Conservation (phyloP, 2,329 filamentous ascomycete species). For the Apiospora koreana region DNA sequence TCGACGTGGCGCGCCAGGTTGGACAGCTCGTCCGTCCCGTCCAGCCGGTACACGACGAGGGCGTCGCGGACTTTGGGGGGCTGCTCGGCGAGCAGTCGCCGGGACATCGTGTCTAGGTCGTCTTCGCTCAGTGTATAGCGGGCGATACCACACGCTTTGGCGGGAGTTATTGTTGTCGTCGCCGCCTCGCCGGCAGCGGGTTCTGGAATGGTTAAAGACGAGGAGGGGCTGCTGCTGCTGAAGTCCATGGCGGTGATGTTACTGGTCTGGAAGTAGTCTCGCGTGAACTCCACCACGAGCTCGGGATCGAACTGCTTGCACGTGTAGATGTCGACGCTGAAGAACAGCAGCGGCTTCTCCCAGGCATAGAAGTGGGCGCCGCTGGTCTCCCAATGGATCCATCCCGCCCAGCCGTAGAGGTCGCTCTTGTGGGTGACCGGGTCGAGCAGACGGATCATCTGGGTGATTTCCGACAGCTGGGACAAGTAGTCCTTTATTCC, state of each 20-base stretch:
- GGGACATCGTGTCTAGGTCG: constrained; percentile 13
- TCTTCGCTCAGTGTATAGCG: constrained; percentile 16
- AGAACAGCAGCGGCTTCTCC: constrained; percentile 14
- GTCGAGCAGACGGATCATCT: constrained; percentile 6
- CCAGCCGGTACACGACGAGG: constrained; percentile 14
- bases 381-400: constrained; percentile 14
- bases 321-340: constrained; percentile 14
- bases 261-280: neutral
- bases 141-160: neutral
- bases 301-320: constrained; percentile 14
- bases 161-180: neutral
- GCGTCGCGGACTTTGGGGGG: constrained; percentile 15
- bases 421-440: constrained; percentile 14
- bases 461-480: constrained; percentile 1
- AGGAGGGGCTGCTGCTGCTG: neutral
- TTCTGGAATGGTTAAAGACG: neutral
- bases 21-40: constrained; percentile 14
- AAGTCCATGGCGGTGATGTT: constrained; percentile 9
- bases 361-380: constrained; percentile 14
- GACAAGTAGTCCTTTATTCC: constrained; percentile 12
- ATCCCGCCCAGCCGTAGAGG: constrained; percentile 13
- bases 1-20: constrained; percentile 20
- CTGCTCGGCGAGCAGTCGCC: constrained; percentile 14
- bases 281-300: constrained; percentile 8
- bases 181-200: neutral